phyloP scores from a whole-genome alignment of 2,329 filamentous ascomycete genomes.

The Fonsecaea nubica region DNA sequence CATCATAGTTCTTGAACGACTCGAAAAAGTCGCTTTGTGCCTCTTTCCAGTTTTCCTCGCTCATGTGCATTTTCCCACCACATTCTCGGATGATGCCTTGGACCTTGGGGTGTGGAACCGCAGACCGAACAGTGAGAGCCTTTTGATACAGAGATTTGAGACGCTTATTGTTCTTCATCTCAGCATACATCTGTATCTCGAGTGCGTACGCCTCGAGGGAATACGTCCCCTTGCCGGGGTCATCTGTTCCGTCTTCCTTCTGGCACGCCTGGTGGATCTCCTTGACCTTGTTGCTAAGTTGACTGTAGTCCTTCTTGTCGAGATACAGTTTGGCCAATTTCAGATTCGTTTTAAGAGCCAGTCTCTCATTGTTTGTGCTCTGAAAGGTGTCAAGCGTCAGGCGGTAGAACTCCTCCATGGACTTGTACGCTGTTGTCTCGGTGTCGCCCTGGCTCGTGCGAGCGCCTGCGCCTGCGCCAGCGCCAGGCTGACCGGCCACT shows the following conservation, averaged over 20 bases:
- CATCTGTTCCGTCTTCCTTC: slow-evolving; percentile 82
- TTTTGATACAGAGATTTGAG: slow-evolving; percentile 91
- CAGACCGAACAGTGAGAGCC: slow-evolving; percentile 90
- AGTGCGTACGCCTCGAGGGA: slow-evolving; percentile 93
- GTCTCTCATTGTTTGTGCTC: slow-evolving; percentile 92
- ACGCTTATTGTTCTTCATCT: slow-evolving; percentile 96
- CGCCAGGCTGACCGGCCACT: slow-evolving; percentile 49
- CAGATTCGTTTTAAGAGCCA: slow-evolving; percentile 98
- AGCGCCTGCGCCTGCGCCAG: neutral
- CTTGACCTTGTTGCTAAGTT: slow-evolving; percentile 80
- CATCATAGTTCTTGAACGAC: slow-evolving; percentile 98
- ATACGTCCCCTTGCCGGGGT: slow-evolving; percentile 95
- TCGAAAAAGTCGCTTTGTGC: slow-evolving; percentile 98
- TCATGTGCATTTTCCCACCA: slow-evolving; percentile 99
- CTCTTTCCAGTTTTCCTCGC: slow-evolving; percentile 98
- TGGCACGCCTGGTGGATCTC: slow-evolving; percentile 92
- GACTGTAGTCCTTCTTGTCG: slow-evolving; percentile 84
- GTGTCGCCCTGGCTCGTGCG: neutral
- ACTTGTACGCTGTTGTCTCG: slow-evolving; percentile 69
- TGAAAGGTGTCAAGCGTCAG: slow-evolving; percentile 93
- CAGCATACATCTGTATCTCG: slow-evolving; percentile 98
- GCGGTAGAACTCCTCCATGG: slow-evolving; percentile 95
- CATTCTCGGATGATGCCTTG: slow-evolving; percentile 99
- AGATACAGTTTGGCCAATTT: slow-evolving; percentile 92
- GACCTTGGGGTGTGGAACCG: slow-evolving; percentile 96